Evolutionary conservation across 225 moss, liverwort and hornwort species (phyloP).

Genomic region (Bryoerythrophyllum caledonicum): DNA sequence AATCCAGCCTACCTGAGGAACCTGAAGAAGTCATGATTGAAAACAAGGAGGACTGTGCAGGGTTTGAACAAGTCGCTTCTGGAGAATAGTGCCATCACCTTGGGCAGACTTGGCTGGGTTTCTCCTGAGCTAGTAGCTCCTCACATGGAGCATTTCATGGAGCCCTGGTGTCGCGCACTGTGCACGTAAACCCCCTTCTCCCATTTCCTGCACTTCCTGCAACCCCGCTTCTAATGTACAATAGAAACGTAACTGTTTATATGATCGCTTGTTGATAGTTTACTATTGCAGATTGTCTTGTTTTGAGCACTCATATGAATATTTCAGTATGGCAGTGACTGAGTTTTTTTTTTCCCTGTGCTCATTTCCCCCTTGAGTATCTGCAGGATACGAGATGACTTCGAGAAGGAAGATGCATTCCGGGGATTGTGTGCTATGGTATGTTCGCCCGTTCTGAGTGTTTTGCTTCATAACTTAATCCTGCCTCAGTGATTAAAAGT

Average conservation of each 20-base stretch:
- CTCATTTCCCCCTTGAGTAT: constrained; percentile 14
- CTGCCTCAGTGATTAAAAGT: constrained; percentile 1
- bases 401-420: constrained; percentile 90
- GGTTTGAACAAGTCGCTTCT: constrained; percentile 83
- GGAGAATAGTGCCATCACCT: constrained; percentile 89
- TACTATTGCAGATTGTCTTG: neutral
- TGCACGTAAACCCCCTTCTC: constrained; percentile 56
- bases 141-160: constrained; percentile 87
- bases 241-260: constrained; percentile 12
- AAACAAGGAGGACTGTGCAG: constrained; percentile 45
- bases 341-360: neutral
- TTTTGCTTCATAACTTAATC: constrained; percentile 1
- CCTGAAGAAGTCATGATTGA: constrained; percentile 25
- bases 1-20: constrained; percentile 3
- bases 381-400: constrained; percentile 78
- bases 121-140: constrained; percentile 92
- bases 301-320: neutral
- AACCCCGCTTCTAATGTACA: neutral
- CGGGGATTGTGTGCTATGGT: constrained; percentile 90
- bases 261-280: neutral
- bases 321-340: neutral
- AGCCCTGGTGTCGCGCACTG: constrained; percentile 82
- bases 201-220: neutral
- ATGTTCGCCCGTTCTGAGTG: constrained; percentile 19
- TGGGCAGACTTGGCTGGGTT: constrained; percentile 93